phyloP scores from a whole-genome alignment of 441 rosid species.

The Syzygium malaccense region DNA sequence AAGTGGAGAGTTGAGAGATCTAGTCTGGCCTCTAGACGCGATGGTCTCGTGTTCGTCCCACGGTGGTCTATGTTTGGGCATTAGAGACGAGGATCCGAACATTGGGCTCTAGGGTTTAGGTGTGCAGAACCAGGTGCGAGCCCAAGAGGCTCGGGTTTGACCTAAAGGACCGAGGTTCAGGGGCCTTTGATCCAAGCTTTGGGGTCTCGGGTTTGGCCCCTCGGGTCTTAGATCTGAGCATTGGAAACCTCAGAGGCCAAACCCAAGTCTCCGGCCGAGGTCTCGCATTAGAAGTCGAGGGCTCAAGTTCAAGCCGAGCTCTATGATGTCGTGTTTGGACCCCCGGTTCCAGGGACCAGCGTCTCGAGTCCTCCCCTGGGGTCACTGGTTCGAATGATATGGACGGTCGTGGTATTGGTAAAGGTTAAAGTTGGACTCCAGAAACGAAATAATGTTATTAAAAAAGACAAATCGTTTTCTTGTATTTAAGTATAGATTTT shows the following conservation, averaged over 20 bases:
- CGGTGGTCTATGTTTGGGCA: background rate
- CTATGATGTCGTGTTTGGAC: background rate
- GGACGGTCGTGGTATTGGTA: background rate
- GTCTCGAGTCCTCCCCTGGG: background rate
- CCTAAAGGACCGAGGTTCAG: background rate
- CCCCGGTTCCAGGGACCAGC: background rate
- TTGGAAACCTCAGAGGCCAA: background rate
- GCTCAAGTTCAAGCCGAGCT: background rate
- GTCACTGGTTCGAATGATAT: background rate
- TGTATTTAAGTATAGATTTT: background rate
- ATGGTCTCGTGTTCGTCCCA: background rate
- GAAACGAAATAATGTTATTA: background rate
- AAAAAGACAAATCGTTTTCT: background rate
- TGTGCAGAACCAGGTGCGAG: no score
- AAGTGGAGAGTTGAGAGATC: background rate
- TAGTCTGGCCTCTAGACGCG: background rate
- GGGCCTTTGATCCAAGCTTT: background rate
- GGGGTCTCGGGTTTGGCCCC: background rate
- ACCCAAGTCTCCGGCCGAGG: background rate
- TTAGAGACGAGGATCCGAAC: background rate
- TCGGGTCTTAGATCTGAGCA: background rate
- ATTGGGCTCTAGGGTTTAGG: background rate
- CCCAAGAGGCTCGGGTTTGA: background rate
- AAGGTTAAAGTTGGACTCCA: background rate
- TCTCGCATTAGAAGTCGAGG: background rate